A percentile compares a stretch with the other conserved stretches of the same genome.
Conservation (phyloP, 2,329 filamentous ascomycete genomes). For the Didymella lethalis region DNA sequence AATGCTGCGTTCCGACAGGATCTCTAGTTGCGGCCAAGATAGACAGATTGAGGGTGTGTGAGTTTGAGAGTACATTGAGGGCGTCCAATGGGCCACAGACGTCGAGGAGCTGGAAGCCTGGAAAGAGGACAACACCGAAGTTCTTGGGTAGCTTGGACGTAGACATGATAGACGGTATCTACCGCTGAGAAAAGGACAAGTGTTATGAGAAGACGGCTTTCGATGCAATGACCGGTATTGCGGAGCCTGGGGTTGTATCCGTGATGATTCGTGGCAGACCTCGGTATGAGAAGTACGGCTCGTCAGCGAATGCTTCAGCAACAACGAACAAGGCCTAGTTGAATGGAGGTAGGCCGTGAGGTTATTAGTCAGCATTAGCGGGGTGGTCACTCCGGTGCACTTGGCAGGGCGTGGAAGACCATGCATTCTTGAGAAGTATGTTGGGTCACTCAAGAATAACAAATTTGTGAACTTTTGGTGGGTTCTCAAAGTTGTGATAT, state of each 20-base stretch:
- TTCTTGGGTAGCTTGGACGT: constrained; percentile 33
- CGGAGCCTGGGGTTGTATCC: background rate
- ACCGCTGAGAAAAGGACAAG: background rate
- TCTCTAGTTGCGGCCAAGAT: constrained; percentile 46
- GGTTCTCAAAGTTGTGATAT: no score
- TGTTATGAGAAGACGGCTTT: background rate
- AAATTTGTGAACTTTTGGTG: background rate
- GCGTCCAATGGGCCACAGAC: constrained; percentile 57
- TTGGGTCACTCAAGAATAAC: background rate
- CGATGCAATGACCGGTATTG: no score
- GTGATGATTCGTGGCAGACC: background rate
- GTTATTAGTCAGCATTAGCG: constrained; percentile 15
- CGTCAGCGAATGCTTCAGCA: background rate
- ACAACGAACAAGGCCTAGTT: background rate
- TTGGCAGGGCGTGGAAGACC: constrained; percentile 10
- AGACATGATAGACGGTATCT: constrained; percentile 7
- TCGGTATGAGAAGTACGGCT: constrained; percentile 1
- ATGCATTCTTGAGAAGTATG: background rate
- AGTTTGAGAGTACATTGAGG: constrained; percentile 50
- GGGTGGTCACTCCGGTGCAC: background rate
- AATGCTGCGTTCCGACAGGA: constrained; percentile 44
- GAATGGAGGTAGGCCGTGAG: background rate
- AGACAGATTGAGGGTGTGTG: constrained; percentile 38
- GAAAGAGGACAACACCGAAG: constrained; percentile 47
- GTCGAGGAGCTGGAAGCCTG: constrained; percentile 51